A percentile compares a stretch with the other conserved stretches of the same genome.
phyloP scores from a whole-genome alignment of 2,329 filamentous ascomycete genomes.

The Colletotrichum kahawae region DNA sequence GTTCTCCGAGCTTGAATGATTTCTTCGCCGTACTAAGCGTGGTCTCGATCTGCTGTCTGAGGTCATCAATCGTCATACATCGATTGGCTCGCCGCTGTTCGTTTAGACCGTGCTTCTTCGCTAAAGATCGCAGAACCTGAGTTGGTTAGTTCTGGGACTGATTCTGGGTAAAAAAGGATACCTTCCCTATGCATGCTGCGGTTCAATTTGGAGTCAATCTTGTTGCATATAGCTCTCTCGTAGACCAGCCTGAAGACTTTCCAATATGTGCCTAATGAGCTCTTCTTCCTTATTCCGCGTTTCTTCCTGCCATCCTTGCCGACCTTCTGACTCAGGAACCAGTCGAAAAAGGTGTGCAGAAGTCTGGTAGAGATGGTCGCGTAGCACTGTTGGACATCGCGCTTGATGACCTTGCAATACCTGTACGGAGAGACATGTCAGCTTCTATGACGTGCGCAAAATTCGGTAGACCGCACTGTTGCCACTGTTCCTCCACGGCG shows the following conservation, averaged over 20 bases:
- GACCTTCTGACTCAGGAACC: slow-evolving; percentile 21
- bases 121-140: slow-evolving; percentile 27
- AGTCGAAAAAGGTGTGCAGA: slow-evolving; percentile 22
- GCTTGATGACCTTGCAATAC: neutral
- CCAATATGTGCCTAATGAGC: slow-evolving; percentile 30
- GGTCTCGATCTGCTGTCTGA: too few relatives aligned
- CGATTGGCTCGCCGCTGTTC: too few relatives aligned
- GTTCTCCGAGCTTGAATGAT: too few relatives aligned
- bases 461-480: neutral
- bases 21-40: too few relatives aligned
- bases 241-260: slow-evolving; percentile 31
- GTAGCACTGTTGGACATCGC: neutral
- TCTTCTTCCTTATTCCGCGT: slow-evolving; percentile 21
- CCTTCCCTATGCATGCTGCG: slow-evolving; percentile 22
- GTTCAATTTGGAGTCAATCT: slow-evolving; percentile 22
- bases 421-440: neutral
- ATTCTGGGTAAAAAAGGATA: neutral
- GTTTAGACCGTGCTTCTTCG: neutral
- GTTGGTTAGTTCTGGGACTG: neutral
- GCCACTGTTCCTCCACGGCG: neutral
- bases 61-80: too few relatives aligned
- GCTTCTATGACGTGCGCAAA: neutral
- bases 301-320: slow-evolving; percentile 21
- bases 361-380: neutral
- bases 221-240: slow-evolving; percentile 23